Evolutionary conservation across 345 rosid species (phyloP).

Genomic region (Fremontodendron californicum): DNA sequence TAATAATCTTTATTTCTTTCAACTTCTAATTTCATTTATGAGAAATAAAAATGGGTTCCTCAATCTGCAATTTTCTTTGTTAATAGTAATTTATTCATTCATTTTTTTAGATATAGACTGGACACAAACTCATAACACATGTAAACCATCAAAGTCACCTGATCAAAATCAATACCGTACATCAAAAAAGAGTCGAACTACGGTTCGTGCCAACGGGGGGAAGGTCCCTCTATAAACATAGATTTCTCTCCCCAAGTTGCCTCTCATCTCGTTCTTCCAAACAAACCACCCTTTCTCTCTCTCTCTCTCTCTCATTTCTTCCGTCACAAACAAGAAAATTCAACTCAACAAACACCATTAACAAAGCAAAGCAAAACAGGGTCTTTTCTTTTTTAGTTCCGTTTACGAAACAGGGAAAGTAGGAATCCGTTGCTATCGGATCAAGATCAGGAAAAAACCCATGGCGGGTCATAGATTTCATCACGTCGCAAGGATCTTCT

Average conservation of each 20-base stretch:
- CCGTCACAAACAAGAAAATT: not conserved
- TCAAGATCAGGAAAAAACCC: not conserved
- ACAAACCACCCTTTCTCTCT: not conserved
- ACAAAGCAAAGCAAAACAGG: not conserved
- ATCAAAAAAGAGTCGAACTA: not conserved
- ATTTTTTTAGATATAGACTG: not conserved
- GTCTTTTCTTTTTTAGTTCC: not conserved
- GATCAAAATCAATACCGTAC: not conserved
- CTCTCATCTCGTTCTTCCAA: not conserved
- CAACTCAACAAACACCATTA: not conserved
- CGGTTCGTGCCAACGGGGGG: not conserved
- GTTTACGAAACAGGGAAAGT: not conserved
- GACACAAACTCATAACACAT: not conserved
- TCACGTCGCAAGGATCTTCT: constrained; percentile 2
- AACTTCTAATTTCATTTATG: too few relatives aligned
- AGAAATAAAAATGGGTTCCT: too few relatives aligned
- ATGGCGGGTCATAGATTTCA: constrained; percentile 7
- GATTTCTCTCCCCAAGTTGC: not conserved
- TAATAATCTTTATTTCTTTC: not conserved
- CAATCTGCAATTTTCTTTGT: too few relatives aligned
- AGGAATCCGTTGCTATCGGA: not conserved
- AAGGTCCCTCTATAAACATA: constrained; percentile 3
- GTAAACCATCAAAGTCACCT: too few relatives aligned
- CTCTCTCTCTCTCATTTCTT: not conserved
- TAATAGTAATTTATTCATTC: not conserved